A percentile compares a stretch with the other conserved stretches of the same genome.
Conservation (phyloP, 1,139 yeast genomes). For the Geotrichum macrosporum region DNA sequence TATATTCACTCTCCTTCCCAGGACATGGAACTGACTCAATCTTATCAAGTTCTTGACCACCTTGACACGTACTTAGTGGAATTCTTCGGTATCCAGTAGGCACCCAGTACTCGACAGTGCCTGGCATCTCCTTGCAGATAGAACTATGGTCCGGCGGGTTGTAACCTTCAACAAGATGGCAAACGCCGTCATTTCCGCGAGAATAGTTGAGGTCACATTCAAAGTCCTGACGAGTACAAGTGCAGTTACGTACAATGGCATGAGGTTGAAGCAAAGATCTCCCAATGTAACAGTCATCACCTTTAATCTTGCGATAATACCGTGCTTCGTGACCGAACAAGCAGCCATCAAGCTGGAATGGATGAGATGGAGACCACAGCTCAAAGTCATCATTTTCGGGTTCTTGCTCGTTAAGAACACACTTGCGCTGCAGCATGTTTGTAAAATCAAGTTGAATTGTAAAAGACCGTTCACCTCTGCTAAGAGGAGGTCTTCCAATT, state of each 20-base stretch:
- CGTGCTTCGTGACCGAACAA: constrained; percentile 83
- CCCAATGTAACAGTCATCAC: constrained; percentile 77
- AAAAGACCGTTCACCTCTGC: constrained; percentile 42
- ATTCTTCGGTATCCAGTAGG: constrained; percentile 79
- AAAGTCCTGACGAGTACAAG: constrained; percentile 81
- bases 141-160: constrained; percentile 61
- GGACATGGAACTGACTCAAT: constrained; percentile 77
- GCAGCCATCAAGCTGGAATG: constrained; percentile 56
- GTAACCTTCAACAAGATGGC: constrained; percentile 72
- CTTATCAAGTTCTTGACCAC: constrained; percentile 65
- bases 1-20: constrained; percentile 69
- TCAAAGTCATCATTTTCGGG: constrained; percentile 70
- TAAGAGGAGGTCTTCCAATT: constrained; percentile 43
- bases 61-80: constrained; percentile 69
- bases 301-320: constrained; percentile 66
- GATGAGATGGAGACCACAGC: constrained; percentile 75
- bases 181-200: constrained; percentile 73
- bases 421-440: constrained; percentile 58
- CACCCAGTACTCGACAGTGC: constrained; percentile 61
- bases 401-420: constrained; percentile 59
- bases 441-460: constrained; percentile 68
- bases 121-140: constrained; percentile 55
- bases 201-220: constrained; percentile 90
- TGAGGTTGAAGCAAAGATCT: constrained; percentile 45
- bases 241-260: constrained; percentile 60